Percentiles rank a stretch among this genome's conserved stretches.
These are phyloP conservation scores for Geotrichum armillariae DNA, from an alignment of 1,139 yeast genomes.

Conservation along the genomic window DNA sequence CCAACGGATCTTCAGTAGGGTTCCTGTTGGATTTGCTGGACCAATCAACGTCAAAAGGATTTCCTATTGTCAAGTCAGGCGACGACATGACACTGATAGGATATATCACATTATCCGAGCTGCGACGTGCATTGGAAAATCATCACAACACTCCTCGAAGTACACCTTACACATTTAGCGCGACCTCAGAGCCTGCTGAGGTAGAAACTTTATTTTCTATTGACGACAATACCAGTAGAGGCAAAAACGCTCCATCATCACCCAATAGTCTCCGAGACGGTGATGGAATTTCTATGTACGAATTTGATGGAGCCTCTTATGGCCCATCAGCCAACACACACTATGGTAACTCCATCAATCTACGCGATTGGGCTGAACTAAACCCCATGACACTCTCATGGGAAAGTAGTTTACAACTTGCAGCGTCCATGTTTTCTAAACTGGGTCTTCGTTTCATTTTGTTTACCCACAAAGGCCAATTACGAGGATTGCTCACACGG, in stretches of 20 bases:
- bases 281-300: conserved; percentile 16
- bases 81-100: conserved; percentile 41
- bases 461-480: conserved; percentile 48
- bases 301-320: conserved; percentile 4
- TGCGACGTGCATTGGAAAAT: conserved; percentile 35
- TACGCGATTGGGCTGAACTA: conserved; percentile 33
- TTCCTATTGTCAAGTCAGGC: conserved; percentile 43
- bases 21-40: conserved; percentile 27
- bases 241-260: not conserved
- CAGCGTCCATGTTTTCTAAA: conserved; percentile 50
- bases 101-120: conserved; percentile 43
- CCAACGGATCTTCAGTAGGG: conserved; percentile 28
- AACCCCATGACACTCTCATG: conserved; percentile 36
- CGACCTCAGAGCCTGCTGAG: conserved; percentile 14
- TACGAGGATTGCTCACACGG: conserved; percentile 61
- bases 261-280: not conserved
- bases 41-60: conserved; percentile 37
- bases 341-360: conserved; percentile 15
- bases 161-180: conserved; percentile 27
- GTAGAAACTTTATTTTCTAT: conserved; percentile 11
- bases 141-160: conserved; percentile 12
- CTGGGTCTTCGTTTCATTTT: conserved; percentile 54
- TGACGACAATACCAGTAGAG: not conserved
- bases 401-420: conserved; percentile 44
- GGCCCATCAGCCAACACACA: not conserved